Evolutionary conservation across 768 basidiomycete species (phyloP).

Genomic region (Phanerochaete sordida): DNA sequence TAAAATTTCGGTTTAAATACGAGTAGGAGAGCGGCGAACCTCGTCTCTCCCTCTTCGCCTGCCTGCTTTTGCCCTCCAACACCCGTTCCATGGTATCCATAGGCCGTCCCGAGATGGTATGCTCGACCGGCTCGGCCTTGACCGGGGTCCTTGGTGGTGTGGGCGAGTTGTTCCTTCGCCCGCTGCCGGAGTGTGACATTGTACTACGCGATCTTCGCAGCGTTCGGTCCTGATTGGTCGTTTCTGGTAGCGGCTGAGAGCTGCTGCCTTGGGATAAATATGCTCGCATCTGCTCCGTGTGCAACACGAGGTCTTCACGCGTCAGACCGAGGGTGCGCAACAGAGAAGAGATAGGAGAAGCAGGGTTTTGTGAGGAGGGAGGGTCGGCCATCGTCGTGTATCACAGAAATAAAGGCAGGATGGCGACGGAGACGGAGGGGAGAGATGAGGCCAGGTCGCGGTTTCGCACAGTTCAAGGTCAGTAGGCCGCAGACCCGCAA

Average conservation of each 20-base stretch:
- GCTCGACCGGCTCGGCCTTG: conserved; percentile 58
- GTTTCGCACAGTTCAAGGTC: conserved; percentile 2
- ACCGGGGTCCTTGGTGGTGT: conserved; percentile 52
- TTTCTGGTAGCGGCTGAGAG: conserved; percentile 30
- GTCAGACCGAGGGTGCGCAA: conserved; percentile 72
- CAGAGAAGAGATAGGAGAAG: conserved; percentile 72
- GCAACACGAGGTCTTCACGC: conserved; percentile 67
- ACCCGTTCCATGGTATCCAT: conserved; percentile 77
- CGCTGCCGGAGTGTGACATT: conserved; percentile 44
- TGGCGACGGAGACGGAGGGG: not conserved
- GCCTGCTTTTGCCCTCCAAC: conserved; percentile 63
- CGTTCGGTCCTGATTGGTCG: conserved; percentile 14
- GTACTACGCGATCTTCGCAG: conserved; percentile 33
- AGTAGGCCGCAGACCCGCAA: not conserved
- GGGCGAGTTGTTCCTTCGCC: conserved; percentile 30
- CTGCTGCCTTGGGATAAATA: conserved; percentile 57
- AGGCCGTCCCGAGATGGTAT: conserved; percentile 45
- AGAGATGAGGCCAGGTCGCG: not conserved
- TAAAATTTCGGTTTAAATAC: not conserved
- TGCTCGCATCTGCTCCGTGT: conserved; percentile 77
- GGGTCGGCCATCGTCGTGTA: conserved; percentile 12
- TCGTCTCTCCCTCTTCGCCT: conserved; percentile 44
- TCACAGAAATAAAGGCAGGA: not conserved
- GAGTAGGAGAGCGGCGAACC: conserved; percentile 37
- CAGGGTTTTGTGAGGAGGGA: conserved; percentile 1